These are phyloP conservation scores for Brassica rapa DNA, from an alignment of 345 rosid genomes.

Conservation along the genomic window DNA sequence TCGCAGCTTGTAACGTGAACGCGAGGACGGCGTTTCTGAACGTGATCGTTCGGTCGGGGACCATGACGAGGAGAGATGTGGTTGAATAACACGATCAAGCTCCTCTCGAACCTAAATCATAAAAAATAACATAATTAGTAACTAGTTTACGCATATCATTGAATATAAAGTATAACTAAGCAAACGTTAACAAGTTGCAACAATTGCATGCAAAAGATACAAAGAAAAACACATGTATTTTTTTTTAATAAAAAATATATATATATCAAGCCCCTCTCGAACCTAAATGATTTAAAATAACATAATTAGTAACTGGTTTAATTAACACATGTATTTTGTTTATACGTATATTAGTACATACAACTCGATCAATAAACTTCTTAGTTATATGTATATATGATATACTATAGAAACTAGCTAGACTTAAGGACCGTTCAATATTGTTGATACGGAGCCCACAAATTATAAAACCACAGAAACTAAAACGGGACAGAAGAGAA, in stretches of 20 bases:
- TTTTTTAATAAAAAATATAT: no score
- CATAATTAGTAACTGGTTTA: neutral
- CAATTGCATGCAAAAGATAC: neutral
- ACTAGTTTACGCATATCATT: neutral
- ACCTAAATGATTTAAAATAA: slow-evolving; percentile 37
- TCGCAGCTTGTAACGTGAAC: slow-evolving; percentile 45
- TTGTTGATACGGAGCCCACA: slow-evolving; percentile 22
- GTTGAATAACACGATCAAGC: slow-evolving; percentile 28
- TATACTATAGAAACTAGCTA: neutral
- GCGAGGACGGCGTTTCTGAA: slow-evolving; percentile 35
- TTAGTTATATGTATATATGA: neutral
- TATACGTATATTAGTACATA: neutral
- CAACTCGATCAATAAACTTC: neutral
- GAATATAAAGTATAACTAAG: neutral
- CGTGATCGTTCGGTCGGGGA: slow-evolving; percentile 39
- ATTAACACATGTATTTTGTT: neutral
- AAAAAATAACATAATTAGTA: neutral
- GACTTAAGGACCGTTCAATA: slow-evolving; percentile 19
- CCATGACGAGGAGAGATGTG: slow-evolving; percentile 9
- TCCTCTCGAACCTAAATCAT: slow-evolving; percentile 39
- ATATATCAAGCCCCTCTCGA: neutral
- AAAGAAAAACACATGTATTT: neutral
- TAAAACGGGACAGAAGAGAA: slow-evolving; percentile 6
- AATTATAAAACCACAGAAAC: neutral
- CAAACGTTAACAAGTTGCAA: neutral